Base-by-base conservation (phyloP, 345 rosid genomes). In the Pugionium dolabratum region DNA sequence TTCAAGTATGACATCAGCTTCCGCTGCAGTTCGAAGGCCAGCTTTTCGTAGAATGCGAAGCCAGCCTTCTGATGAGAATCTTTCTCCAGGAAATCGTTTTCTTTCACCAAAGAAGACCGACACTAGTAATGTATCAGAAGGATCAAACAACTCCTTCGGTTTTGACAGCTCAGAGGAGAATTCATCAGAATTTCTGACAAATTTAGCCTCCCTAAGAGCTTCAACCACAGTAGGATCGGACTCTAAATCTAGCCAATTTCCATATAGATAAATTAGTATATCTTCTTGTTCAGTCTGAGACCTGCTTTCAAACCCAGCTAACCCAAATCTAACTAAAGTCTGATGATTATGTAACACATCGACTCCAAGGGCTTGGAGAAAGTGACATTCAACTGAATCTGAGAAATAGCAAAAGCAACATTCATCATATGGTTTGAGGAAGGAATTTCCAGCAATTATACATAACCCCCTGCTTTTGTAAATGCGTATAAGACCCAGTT, bases 121-220 rank as follows among this genome's bases (percentile, higher is more conserved):
- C 52, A 84, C 70, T 79, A 92, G 69, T 67, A 92, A 76, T 66
- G 84, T 75, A 87, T 92, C 98, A 72, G 81, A 67, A 30, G 96
- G 92, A 82, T 92, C 98, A 83, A 84, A 87, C 71, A 92, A 78
- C 62, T 92, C 92, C 78, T 83, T 92, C 9, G 98, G 95, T 67
- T 71, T 82, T 53, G 66, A 84, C 9, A 85, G 62, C 70, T 85
- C 87, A 26, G 74, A 54, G 44, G 87, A 79, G 73, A 81, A 89
- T 66, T 87, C 98, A 76, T 89, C 92, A 49, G 95, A 87, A 72
- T 70, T 79, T 61, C 84, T 81, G 9, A 92, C 89, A 80, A 87
- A 87, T 57, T 80, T 89, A 72, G 96, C 81, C 78, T 87, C 95
- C 75, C 70, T 84, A 69, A 92, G 81, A 76, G 85, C 84, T 74